These are phyloP conservation scores for Fusarium sp. DNA, from an alignment of 2,329 filamentous ascomycete species.

Conservation along the genomic window DNA sequence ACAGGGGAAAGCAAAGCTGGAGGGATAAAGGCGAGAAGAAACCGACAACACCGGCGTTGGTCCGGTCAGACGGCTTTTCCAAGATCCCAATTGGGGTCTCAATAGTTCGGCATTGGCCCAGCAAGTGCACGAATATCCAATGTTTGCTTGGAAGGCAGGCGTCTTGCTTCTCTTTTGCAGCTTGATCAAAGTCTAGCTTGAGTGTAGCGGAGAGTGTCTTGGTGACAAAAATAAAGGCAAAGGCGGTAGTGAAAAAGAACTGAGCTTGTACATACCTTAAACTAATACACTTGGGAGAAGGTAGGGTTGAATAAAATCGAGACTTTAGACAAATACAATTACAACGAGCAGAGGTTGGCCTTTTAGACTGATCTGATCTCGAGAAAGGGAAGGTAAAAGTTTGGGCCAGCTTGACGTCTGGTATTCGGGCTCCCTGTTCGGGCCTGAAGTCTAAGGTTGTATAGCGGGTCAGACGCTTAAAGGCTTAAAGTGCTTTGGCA, in stretches of 20 bases:
- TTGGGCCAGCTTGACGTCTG: constrained; percentile 34
- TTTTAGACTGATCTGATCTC: constrained; percentile 46
- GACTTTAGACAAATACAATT: constrained; percentile 29
- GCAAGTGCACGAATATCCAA: constrained; percentile 11
- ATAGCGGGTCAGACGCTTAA: constrained; percentile 19
- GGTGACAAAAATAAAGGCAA: constrained; percentile 31
- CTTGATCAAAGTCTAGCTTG: constrained; percentile 13
- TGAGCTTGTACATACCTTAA: constrained; percentile 42
- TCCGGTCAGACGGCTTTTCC: constrained; percentile 28
- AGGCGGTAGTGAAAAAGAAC: constrained; percentile 19
- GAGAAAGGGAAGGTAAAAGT: constrained; percentile 48
- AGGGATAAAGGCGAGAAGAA: constrained; percentile 14
- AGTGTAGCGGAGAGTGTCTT: constrained; percentile 19
- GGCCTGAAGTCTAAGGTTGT: constrained; percentile 53
- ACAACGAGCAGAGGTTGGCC: constrained; percentile 42
- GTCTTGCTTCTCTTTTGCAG: constrained; percentile 18
- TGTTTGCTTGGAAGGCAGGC: constrained; percentile 30
- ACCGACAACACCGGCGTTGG: constrained; percentile 29
- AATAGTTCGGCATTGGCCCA: constrained; percentile 16
- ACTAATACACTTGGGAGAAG: constrained; percentile 36
- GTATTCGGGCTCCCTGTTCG: constrained; percentile 39
- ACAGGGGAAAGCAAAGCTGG: constrained; percentile 20
- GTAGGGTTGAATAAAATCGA: constrained; percentile 28
- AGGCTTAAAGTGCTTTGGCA: neutral
- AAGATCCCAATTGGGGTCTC: constrained; percentile 35